Evolutionary conservation across 148 eudicot genomes (phyloP), one percentile per base, ranked within the genome.

Genomic region (Camellia granthamiana): DNA sequence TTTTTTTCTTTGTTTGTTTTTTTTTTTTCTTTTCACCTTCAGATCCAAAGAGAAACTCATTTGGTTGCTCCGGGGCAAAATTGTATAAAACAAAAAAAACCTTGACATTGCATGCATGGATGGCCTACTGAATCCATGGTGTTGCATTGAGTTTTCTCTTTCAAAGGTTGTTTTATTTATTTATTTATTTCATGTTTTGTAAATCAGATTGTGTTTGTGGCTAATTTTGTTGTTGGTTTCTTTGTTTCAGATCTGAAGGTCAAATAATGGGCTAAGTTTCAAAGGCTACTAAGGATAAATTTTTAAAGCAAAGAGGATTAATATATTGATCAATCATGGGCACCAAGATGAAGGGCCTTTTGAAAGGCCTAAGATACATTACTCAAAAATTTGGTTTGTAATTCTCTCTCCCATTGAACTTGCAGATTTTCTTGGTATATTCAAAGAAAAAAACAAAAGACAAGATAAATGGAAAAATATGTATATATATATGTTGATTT

Each of bases 331-430:
- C 18, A 69, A n/a, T 43, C 69, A 79, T 84, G 90, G 79, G 86
- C 58, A 82, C 83, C 30, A 90, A 90, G 79, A 86, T 92, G 88
- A 92, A 89, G 85, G 92, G 97, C 81, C 85, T 92, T 6, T 79
- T 90, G 76, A 90, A 86, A 83, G 93, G 93, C 75, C 77, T 90
- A 15, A 84, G 88, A 80, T 90, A 88, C 75, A 89, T 92, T 79
- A 84, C 91, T 51, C 90, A 88, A 0, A 84, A 88, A 23, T 92
- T 90, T 77, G 92, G 97, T 78, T 19, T 23, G 84, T 88, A 79
- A 52, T 81, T 61, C 23, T 60, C 78, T 75, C 65, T 19, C 23
- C 30, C 4, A 78, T 54, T 66, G 6, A 1, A 15, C 2, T 7
- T 23, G 58, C 60, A 13, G 14, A 19, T 51, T 21, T 52, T 14